These are phyloP conservation scores for Plantago major DNA, from an alignment of 257 asterid genomes.

Conservation along the genomic window DNA sequence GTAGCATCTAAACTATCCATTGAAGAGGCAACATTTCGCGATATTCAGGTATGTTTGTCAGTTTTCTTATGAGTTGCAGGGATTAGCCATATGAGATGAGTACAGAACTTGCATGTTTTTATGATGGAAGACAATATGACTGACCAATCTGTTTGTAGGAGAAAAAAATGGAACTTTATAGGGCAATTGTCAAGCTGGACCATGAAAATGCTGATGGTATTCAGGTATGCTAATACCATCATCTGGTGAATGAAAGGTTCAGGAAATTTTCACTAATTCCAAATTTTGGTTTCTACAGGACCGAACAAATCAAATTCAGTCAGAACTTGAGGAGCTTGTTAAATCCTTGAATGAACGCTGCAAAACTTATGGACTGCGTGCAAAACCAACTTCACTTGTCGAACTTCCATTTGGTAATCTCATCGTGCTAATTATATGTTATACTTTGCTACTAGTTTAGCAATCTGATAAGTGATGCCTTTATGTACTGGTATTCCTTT, in stretches of 20 bases:
- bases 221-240: slow-evolving; percentile 47
- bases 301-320: slow-evolving; percentile 59
- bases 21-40: slow-evolving; percentile 95
- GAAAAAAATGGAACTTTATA: slow-evolving; percentile 88
- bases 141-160: slow-evolving; percentile 42
- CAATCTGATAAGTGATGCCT: too few species aligned
- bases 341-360: slow-evolving; percentile 82
- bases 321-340: slow-evolving; percentile 79
- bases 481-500: too few species aligned
- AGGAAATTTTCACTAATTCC: slow-evolving; percentile 18
- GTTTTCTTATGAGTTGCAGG: slow-evolving; percentile 13
- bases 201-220: slow-evolving; percentile 61
- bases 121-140: slow-evolving; percentile 23
- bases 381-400: slow-evolving; percentile 77
- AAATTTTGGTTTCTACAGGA: slow-evolving; percentile 47
- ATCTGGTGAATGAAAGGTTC: slow-evolving; percentile 17
- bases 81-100: background rate
- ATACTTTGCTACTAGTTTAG: background rate
- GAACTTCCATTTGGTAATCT: slow-evolving; percentile 87
- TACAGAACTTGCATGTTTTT: slow-evolving; percentile 18
- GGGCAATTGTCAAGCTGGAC: slow-evolving; percentile 75
- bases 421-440: slow-evolving; percentile 8
- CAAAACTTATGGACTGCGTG: slow-evolving; percentile 92
- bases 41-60: slow-evolving; percentile 69
- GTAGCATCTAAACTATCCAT: slow-evolving; percentile 89